Percentiles rank a stretch among this genome's conserved stretches.
Conservation (phyloP, 73 alveolate genomes). For the Paramecium octaurelia region DNA sequence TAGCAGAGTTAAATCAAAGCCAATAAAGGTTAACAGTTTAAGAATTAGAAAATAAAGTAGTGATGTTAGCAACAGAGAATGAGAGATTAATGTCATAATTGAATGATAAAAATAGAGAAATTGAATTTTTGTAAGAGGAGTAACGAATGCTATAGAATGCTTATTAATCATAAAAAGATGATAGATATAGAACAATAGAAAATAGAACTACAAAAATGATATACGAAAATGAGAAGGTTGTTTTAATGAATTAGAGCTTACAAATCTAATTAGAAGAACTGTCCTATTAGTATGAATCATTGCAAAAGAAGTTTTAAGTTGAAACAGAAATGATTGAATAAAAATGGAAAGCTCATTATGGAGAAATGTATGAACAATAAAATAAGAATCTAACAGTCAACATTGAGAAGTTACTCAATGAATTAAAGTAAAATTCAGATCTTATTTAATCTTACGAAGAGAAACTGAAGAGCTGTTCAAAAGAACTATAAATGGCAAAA, state of each 20-base stretch:
- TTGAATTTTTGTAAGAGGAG: not conserved
- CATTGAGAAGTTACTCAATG: not conserved
- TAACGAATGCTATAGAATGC: not conserved
- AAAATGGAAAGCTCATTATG: constrained; percentile 34
- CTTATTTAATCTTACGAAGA: constrained; percentile 9
- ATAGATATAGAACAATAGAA: not conserved
- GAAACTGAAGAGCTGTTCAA: not conserved
- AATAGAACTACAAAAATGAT: constrained; percentile 37
- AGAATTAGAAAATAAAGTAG: constrained; percentile 43
- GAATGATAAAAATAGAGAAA: constrained; percentile 6
- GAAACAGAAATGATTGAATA: constrained; percentile 20
- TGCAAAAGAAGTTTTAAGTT: not conserved
- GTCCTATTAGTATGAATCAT: not conserved
- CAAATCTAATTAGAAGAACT: constrained; percentile 2
- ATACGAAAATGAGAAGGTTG: constrained; percentile 34
- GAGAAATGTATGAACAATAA: not conserved
- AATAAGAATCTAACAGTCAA: not conserved
- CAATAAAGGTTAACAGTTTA: not conserved
- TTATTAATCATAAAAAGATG: not conserved
- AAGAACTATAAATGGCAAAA: not conserved
- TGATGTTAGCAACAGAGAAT: constrained; percentile 42
- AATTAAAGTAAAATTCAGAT: constrained; percentile 6
- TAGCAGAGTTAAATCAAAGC: constrained; percentile 1
- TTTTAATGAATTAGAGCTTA: constrained; percentile 38
- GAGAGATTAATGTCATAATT: not conserved